A percentile compares a stretch with the other conserved stretches of the same genome.
These are phyloP conservation scores for Ottelia alismoides DNA, from an alignment of 106 monocot genomes.

Conservation along the genomic window DNA sequence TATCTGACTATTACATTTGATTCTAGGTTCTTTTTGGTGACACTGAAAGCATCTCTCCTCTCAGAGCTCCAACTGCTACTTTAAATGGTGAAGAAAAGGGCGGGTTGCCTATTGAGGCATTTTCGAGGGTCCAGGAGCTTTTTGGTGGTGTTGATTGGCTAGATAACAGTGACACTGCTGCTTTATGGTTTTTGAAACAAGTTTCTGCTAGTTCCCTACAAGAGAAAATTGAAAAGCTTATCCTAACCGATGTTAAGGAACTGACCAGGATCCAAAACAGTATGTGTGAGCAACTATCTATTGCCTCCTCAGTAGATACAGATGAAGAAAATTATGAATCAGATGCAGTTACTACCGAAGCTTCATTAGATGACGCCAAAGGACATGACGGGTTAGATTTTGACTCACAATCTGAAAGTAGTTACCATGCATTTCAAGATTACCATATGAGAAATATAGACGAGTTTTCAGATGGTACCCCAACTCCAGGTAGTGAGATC, in stretches of 20 bases:
- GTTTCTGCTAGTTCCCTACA: conserved; percentile 69
- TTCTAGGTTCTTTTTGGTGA: conserved; percentile 92
- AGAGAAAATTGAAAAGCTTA: conserved; percentile 66
- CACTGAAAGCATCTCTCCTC: conserved; percentile 52
- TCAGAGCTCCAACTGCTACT: conserved; percentile 50
- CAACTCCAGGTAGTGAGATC: too few relatives aligned
- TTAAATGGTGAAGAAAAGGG: conserved; percentile 84
- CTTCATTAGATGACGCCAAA: conserved; percentile 41
- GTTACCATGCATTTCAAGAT: not conserved
- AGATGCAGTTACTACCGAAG: conserved; percentile 45
- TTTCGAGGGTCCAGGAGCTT: conserved; percentile 86
- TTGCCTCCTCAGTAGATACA: conserved; percentile 57
- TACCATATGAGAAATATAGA: too few relatives aligned
- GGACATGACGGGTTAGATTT: not conserved
- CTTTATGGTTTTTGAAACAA: conserved; percentile 91
- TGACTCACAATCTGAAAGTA: conserved; percentile 7
- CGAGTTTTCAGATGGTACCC: too few relatives aligned
- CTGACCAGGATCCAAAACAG: conserved; percentile 32
- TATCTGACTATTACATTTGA: not conserved
- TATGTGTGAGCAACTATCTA: conserved; percentile 22
- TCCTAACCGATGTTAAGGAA: conserved; percentile 61
- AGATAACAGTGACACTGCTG: conserved; percentile 63
- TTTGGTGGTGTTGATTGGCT: conserved; percentile 87
- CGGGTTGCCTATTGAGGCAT: conserved; percentile 93
- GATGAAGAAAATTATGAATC: conserved; percentile 71